Percentiles rank a stretch among this genome's conserved stretches.
phyloP scores from a whole-genome alignment of 805 yeast genomes.

The Kazachstania africana region DNA sequence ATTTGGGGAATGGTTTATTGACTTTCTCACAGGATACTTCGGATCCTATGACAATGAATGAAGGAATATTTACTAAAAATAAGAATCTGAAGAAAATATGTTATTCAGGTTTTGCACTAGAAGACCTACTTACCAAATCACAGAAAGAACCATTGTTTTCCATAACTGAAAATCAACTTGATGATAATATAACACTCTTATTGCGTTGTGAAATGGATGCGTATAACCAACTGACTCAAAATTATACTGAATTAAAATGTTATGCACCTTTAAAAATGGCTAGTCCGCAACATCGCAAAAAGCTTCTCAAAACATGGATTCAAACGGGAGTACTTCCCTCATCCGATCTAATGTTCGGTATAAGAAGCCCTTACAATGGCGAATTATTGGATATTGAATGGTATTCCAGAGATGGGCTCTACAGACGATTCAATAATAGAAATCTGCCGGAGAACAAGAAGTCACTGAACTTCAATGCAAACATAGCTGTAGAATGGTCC shows the following conservation, averaged over 20 bases:
- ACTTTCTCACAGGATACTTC: constrained; percentile 11
- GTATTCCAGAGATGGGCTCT: constrained; percentile 13
- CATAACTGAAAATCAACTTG: constrained; percentile 15
- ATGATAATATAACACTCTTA: constrained; percentile 11
- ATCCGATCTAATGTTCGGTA: constrained; percentile 22
- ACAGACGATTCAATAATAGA: constrained; percentile 11
- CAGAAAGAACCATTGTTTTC: constrained; percentile 11
- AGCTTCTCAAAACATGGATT: constrained; percentile 24
- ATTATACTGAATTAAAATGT: constrained; percentile 24
- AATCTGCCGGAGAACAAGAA: constrained; percentile 6
- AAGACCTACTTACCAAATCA: constrained; percentile 12
- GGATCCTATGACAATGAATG: neutral
- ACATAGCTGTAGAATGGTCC: constrained; percentile 21
- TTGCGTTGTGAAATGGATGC: constrained; percentile 26
- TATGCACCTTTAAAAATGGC: constrained; percentile 13
- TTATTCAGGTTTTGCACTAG: constrained; percentile 24
- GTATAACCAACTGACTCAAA: constrained; percentile 9
- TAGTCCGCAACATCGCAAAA: constrained; percentile 16
- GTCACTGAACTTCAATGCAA: constrained; percentile 16
- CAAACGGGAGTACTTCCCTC: constrained; percentile 20
- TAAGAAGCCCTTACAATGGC: constrained; percentile 17
- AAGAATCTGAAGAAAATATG: constrained; percentile 7
- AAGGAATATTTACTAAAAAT: constrained; percentile 8
- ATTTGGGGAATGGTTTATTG: constrained; percentile 10
- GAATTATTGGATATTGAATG: constrained; percentile 14